Evolutionary conservation across 345 rosid species (phyloP).

Genomic region (Eucalyptus polyanthemos): DNA sequence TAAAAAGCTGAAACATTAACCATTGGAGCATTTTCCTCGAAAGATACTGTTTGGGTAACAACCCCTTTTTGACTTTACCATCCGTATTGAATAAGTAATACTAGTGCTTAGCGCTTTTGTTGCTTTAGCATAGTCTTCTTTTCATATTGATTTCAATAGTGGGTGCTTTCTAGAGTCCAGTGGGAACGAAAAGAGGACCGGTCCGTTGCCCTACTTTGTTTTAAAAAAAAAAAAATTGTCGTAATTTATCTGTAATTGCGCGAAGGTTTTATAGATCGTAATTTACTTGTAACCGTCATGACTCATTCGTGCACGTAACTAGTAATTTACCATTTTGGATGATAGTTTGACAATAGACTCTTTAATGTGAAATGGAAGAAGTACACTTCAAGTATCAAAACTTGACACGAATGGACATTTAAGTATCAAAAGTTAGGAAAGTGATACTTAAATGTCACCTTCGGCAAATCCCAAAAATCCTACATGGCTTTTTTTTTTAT

Average conservation of each 20-base stretch:
- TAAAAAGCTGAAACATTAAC: not conserved
- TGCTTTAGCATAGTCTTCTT: not conserved
- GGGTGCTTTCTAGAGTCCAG: not conserved
- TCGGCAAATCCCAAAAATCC: fast-evolving
- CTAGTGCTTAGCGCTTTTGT: not conserved
- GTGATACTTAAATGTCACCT: too few species aligned
- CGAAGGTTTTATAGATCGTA: not conserved
- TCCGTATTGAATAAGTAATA: not conserved
- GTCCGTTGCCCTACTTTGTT: not conserved
- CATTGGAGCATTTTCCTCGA: not conserved
- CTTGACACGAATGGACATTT: too few species aligned
- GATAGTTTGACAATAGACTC: not conserved
- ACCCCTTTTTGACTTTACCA: not conserved
- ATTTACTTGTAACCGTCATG: not conserved
- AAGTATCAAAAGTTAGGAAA: too few species aligned
- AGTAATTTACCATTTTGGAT: not conserved
- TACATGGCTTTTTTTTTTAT: too few species aligned
- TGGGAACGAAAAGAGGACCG: not conserved
- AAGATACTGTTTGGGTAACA: not conserved
- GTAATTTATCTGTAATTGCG: not conserved
- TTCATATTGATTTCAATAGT: not conserved
- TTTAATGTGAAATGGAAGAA: not conserved
- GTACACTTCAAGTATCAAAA: too few species aligned
- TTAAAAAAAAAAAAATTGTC: too few species aligned
- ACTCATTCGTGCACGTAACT: not conserved